Conservation (phyloP, 2,329 filamentous ascomycete species). For the Sclerotinia minor region DNA sequence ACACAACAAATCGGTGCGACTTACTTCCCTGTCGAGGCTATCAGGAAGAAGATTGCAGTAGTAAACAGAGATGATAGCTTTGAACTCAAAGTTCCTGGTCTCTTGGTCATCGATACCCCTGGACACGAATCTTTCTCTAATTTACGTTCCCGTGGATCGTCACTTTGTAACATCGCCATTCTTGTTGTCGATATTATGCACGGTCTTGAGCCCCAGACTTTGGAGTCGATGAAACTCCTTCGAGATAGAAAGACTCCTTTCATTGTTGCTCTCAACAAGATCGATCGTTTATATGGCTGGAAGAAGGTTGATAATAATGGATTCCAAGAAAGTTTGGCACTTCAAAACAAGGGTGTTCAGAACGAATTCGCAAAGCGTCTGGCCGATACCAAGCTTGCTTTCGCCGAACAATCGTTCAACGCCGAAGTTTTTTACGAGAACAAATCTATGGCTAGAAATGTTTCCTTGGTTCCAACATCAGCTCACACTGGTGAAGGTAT, state of each 20-base stretch:
- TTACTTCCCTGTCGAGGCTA: slow-evolving; percentile 94
- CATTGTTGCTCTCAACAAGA: slow-evolving; percentile 99
- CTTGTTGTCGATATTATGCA: slow-evolving; percentile 99
- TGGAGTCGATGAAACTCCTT: slow-evolving; percentile 94
- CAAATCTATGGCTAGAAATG: slow-evolving; percentile 91
- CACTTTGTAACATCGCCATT: slow-evolving; percentile 98
- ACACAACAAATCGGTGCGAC: slow-evolving; percentile 99
- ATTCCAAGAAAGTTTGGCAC: slow-evolving; percentile 85
- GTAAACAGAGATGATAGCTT: slow-evolving; percentile 89
- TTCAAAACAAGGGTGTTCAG: slow-evolving; percentile 91
- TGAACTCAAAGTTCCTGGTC: slow-evolving; percentile 95
- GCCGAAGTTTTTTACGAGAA: slow-evolving; percentile 96
- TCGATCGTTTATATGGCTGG: slow-evolving; percentile 98
- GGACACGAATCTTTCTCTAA: slow-evolving; percentile 99
- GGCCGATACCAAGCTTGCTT: slow-evolving; percentile 87
- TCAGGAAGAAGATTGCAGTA: slow-evolving; percentile 87
- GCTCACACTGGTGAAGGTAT: slow-evolving; percentile 99
- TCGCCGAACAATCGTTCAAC: slow-evolving; percentile 97
- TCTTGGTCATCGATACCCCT: slow-evolving; percentile 95
- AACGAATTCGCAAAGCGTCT: slow-evolving; percentile 92
- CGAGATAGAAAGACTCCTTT: slow-evolving; percentile 95
- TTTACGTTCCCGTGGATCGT: slow-evolving; percentile 92
- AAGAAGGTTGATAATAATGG: slow-evolving; percentile 99
- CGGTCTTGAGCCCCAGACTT: slow-evolving; percentile 92
- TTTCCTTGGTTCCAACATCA: slow-evolving; percentile 96